Percentiles rank a stretch among this genome's conserved stretches.
These are phyloP conservation scores for Panus rudis DNA, from an alignment of 768 basidiomycete genomes.

Conservation along the genomic window DNA sequence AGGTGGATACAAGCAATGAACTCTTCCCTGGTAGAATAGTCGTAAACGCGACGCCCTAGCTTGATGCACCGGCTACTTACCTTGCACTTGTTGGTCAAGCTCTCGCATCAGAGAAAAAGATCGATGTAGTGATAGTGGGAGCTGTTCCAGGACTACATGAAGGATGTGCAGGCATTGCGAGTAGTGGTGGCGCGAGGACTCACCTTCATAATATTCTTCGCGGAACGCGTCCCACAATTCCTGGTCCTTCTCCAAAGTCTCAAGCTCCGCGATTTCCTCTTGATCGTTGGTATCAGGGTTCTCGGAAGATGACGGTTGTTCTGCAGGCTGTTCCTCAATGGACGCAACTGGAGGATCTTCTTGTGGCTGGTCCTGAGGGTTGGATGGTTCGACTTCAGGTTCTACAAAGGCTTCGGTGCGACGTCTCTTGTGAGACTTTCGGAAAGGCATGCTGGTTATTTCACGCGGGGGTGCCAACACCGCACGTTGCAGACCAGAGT, in stretches of 20 bases:
- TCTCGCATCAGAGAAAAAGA: slow-evolving; percentile 66
- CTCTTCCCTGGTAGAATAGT: slow-evolving; percentile 29
- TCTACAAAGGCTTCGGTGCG: background rate
- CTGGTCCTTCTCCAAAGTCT: slow-evolving; percentile 37
- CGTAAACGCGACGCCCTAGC: background rate
- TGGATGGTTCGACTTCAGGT: background rate
- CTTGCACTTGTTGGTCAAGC: slow-evolving; percentile 57
- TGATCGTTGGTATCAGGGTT: no score
- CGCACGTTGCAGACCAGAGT: no score
- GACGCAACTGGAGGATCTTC: background rate
- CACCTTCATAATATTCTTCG: slow-evolving; percentile 78
- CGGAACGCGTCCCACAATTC: slow-evolving; percentile 70
- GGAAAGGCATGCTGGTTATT: background rate
- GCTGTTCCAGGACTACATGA: slow-evolving; percentile 71
- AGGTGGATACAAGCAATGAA: slow-evolving; percentile 33
- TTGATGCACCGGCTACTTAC: slow-evolving; percentile 37
- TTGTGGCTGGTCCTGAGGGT: background rate
- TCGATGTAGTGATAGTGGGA: slow-evolving; percentile 68
- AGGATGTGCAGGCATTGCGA: background rate
- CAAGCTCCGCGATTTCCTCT: slow-evolving; percentile 18
- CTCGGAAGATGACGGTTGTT: slow-evolving; percentile 13
- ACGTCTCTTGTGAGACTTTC: background rate
- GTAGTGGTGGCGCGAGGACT: slow-evolving; percentile 9
- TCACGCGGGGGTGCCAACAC: no score
- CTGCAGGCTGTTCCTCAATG: slow-evolving; percentile 4